Evolutionary conservation across 2,329 filamentous ascomycete genomes (phyloP), one percentile per base, ranked within the genome.

Genomic region (Trichoderma arundinaceum): DNA sequence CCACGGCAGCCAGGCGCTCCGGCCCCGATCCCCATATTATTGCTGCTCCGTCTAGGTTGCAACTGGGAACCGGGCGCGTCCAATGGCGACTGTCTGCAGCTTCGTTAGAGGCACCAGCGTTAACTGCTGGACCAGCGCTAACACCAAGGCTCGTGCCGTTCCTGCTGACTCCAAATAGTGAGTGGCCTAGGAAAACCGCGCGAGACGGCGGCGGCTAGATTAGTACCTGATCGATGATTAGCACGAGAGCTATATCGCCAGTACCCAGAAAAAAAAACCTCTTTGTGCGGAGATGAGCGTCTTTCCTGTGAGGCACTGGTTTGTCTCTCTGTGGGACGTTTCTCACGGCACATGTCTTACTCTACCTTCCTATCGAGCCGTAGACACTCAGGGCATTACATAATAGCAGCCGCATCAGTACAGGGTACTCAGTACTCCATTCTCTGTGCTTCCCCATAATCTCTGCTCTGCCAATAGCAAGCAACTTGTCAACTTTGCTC

Each of bases 111-210:
- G 43, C 56, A 59, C 43, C 56, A 59, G 12, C 48, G 10, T 38
- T 59, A 43, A 28, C 61, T 61, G 44, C 13, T 56, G 38, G 61
- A 22, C 43, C 46, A 52, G 54, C 63, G 63, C 63, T 59, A 65
- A 53, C 56, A 61, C 62, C 22, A 48, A 66, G 64, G 64, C 56
- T 66, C 64, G 64, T 66, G 64, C 64, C 64, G 64, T 66, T 54
- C 57, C 56, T 49, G 48, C 48, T 61, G 53, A 62, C 59, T 62
- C 43, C 48, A 33, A 19, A 22, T 57, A 51, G 19, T 41, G 35
- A 38, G 35, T 38, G 6, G 41, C 41, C n/a, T 19, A 46, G 33
- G 39, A 22, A 28, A 28, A 28, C 22, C 22, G 22, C 22, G 22
- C 19, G 12, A 44, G 33, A 17, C 15, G 22, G 22, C 13, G 19